These are phyloP conservation scores for Pestalotiopsis sp. DNA, from an alignment of 2,329 filamentous ascomycete genomes.

Conservation along the genomic window DNA sequence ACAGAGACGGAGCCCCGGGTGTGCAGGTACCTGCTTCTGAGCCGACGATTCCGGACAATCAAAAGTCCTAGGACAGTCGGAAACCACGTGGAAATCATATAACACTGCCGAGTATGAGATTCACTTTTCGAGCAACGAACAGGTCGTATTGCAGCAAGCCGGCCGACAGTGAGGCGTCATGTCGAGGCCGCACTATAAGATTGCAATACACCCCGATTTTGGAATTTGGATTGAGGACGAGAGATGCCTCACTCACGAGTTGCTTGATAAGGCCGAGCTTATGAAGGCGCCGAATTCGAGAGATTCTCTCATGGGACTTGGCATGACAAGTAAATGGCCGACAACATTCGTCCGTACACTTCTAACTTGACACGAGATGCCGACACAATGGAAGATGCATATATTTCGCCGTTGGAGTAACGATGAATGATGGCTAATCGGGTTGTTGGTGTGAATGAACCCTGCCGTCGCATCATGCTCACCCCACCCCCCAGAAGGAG, in stretches of 20 bases:
- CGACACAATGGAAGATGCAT: background rate
- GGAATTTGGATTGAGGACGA: no score
- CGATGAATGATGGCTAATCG: background rate
- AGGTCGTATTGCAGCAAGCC: no score
- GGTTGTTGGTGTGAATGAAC: background rate
- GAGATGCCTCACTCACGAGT: no score
- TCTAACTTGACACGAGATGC: background rate
- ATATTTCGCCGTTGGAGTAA: background rate
- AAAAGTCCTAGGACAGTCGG: background rate
- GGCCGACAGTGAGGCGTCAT: no score
- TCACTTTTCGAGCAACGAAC: no score
- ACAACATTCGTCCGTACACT: background rate
- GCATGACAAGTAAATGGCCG: background rate
- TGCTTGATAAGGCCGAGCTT: no score
- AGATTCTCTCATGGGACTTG: no score
- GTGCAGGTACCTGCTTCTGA: slow-evolving; percentile 39
- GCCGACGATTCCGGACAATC: slow-evolving; percentile 8
- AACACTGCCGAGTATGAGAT: no score
- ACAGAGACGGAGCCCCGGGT: slow-evolving; percentile 71
- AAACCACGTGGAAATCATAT: background rate
- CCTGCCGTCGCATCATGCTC: slow-evolving; percentile 9
- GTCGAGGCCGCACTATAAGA: no score
- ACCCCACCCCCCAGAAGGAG: slow-evolving; percentile 7
- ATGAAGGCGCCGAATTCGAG: no score
- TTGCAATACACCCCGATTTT: no score